Percentiles rank a stretch among this genome's conserved stretches.
Evolutionary conservation across 768 basidiomycete species (phyloP).

Genomic region (Jaapia argillacea): DNA sequence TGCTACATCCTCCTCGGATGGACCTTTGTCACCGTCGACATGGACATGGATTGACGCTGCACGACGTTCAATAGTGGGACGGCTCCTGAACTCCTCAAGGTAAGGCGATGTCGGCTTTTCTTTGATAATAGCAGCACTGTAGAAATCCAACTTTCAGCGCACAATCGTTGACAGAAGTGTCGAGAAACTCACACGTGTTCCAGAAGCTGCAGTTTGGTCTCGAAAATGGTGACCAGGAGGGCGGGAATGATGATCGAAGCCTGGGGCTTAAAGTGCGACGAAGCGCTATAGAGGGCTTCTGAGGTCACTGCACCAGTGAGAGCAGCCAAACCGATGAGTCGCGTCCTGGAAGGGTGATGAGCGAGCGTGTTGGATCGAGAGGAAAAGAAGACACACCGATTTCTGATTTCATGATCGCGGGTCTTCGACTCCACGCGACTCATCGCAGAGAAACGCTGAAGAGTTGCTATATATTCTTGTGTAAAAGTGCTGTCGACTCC

Average conservation of each 20-base stretch:
- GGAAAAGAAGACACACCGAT: constrained; percentile 40
- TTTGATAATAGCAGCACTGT: constrained; percentile 52
- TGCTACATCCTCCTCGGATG: constrained; percentile 62
- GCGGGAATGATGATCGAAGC: constrained; percentile 62
- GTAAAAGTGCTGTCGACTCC: constrained; percentile 68
- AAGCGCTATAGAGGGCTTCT: constrained; percentile 70
- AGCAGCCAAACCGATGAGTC: constrained; percentile 80
- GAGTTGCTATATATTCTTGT: constrained; percentile 55
- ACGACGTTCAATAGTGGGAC: constrained; percentile 70
- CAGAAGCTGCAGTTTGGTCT: constrained; percentile 47
- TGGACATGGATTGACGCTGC: constrained; percentile 88
- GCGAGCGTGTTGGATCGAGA: neutral
- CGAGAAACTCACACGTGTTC: constrained; percentile 53
- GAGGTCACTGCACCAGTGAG: constrained; percentile 75
- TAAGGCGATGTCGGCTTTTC: constrained; percentile 69
- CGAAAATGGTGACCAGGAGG: constrained; percentile 56
- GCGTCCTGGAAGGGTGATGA: constrained; percentile 39
- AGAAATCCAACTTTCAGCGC: constrained; percentile 6
- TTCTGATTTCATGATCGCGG: constrained; percentile 59
- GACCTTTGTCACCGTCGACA: constrained; percentile 81
- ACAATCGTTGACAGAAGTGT: neutral
- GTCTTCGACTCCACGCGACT: constrained; percentile 38
- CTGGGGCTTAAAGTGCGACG: constrained; percentile 63
- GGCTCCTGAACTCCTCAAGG: constrained; percentile 73
- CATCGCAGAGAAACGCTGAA: constrained; percentile 54